These are phyloP conservation scores for Hyaloperonospora brassicae DNA, from an alignment of 352 stramenopile species.

Conservation along the genomic window DNA sequence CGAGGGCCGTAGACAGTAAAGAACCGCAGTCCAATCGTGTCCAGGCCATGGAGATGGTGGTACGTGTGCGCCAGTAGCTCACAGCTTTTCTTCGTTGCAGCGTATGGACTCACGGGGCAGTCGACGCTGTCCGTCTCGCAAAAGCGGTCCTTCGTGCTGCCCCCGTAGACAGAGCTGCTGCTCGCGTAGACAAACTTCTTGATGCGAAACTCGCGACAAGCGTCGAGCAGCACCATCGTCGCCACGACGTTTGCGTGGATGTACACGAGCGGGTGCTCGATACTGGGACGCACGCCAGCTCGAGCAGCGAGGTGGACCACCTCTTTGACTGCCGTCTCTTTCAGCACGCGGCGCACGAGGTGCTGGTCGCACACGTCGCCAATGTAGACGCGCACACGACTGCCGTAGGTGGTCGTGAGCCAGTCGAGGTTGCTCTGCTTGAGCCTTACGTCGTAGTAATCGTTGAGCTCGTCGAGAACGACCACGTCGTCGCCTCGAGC, in stretches of 20 bases:
- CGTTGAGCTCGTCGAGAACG: constrained; percentile 97
- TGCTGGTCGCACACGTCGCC: constrained; percentile 92
- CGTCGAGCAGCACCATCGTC: constrained; percentile 91
- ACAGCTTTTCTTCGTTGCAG: constrained; percentile 95
- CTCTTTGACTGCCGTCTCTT: constrained; percentile 67
- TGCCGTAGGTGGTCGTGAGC: constrained; percentile 49
- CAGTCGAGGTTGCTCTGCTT: constrained; percentile 93
- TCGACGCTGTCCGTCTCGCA: constrained; percentile 88
- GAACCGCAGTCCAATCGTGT: constrained; percentile 93
- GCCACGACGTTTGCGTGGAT: constrained; percentile 95
- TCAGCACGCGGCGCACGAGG: constrained; percentile 88
- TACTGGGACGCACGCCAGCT: constrained; percentile 94
- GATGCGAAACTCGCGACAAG: constrained; percentile 83
- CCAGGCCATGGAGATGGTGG: constrained; percentile 93
- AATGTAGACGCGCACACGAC: constrained; percentile 71
- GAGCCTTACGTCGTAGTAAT: constrained; percentile 97
- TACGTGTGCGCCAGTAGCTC: constrained; percentile 97
- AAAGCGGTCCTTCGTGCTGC: constrained; percentile 88
- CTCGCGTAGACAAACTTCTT: constrained; percentile 95
- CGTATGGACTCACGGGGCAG: constrained; percentile 93
- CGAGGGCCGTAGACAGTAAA: constrained; percentile 98
- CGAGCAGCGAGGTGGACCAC: constrained; percentile 95
- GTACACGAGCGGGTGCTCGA: constrained; percentile 96
- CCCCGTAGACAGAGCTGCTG: constrained; percentile 92
- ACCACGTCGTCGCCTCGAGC: constrained; percentile 88